These are phyloP conservation scores for Cercospora zeae-maydis DNA, from an alignment of 2,329 filamentous ascomycete genomes.

Conservation along the genomic window DNA sequence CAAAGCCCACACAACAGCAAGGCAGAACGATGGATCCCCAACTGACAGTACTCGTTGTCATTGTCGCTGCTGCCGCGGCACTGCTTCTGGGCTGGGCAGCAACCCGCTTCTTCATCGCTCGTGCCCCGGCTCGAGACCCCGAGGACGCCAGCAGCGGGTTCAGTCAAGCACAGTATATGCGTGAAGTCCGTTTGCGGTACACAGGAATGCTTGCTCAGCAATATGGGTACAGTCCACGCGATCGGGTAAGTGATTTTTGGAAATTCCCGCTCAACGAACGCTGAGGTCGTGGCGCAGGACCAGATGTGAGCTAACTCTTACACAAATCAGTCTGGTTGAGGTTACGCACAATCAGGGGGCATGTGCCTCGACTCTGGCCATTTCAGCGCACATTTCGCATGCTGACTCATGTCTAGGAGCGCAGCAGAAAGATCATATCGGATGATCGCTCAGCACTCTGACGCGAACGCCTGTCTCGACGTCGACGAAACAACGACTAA, in stretches of 20 bases:
- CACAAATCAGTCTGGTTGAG: background rate
- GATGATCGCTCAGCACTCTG: constrained; percentile 15
- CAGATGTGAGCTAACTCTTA: background rate
- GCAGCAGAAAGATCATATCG: constrained; percentile 14
- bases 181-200: constrained; percentile 29
- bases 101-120: constrained; percentile 22
- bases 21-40: background rate
- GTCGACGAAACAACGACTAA: constrained; percentile 16
- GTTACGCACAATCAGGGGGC: background rate
- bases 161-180: constrained; percentile 30
- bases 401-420: background rate
- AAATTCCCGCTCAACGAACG: background rate
- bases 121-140: background rate
- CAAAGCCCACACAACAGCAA: background rate
- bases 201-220: constrained; percentile 19
- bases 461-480: background rate
- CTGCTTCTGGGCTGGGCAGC: constrained; percentile 27
- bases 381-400: background rate
- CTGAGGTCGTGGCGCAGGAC: background rate
- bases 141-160: background rate
- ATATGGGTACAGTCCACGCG: constrained; percentile 13
- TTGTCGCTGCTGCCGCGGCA: constrained; percentile 22
- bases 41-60: constrained; percentile 22
- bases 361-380: background rate
- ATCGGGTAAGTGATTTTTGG: constrained; percentile 12